A percentile compares a stretch with the other conserved stretches of the same genome.
These are phyloP conservation scores for Cyberlindnera maritima DNA, from an alignment of 805 yeast species.

Conservation along the genomic window DNA sequence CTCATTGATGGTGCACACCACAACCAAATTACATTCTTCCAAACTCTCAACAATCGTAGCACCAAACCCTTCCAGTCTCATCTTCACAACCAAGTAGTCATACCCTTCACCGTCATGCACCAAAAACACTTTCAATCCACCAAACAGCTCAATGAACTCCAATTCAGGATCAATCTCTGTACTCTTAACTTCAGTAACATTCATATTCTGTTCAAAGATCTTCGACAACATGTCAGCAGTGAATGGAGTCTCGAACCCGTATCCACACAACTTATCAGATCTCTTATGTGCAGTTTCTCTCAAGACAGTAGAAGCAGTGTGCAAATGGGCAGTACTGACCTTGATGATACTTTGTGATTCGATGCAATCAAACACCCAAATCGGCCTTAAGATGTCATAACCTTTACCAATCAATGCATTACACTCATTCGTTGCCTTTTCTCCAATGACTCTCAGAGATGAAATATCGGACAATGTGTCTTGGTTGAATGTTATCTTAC, in stretches of 20 bases:
- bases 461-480: constrained; percentile 18
- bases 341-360: constrained; percentile 38
- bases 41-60: constrained; percentile 36
- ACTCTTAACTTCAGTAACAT: background rate
- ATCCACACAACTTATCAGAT: constrained; percentile 56
- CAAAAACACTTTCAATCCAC: constrained; percentile 32
- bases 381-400: constrained; percentile 60
- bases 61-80: constrained; percentile 40
- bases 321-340: constrained; percentile 61
- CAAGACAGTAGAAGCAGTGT: constrained; percentile 36
- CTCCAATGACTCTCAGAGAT: constrained; percentile 35
- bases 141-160: constrained; percentile 32
- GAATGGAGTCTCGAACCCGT: constrained; percentile 45
- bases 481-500: constrained; percentile 37
- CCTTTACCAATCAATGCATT: constrained; percentile 40
- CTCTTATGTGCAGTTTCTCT: constrained; percentile 29
- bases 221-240: constrained; percentile 11
- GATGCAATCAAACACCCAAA: constrained; percentile 74
- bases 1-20: constrained; percentile 29
- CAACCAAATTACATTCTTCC: constrained; percentile 36
- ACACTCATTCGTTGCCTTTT: constrained; percentile 38
- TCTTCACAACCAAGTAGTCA: constrained; percentile 10
- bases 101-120: constrained; percentile 23
- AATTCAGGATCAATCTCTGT: constrained; percentile 7
- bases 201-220: constrained; percentile 14